Percentiles rank a stretch among this genome's conserved stretches.
Conservation (phyloP, 2,329 filamentous ascomycete genomes). For the Penicillium sp. region DNA sequence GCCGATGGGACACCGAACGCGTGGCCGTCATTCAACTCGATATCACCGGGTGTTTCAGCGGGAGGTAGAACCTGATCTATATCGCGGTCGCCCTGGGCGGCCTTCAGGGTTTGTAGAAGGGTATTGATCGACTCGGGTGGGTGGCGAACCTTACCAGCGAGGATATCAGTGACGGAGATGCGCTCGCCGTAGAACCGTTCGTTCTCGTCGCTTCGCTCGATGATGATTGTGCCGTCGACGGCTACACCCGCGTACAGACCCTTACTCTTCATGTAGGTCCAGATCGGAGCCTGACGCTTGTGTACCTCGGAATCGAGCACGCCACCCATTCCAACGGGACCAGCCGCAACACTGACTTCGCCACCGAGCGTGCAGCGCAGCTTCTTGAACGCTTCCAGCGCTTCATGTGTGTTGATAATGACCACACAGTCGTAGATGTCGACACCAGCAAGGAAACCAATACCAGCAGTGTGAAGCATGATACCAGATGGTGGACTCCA, state of each 20-base stretch:
- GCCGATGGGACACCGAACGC: conserved; percentile 74
- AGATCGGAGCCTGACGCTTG: conserved; percentile 69
- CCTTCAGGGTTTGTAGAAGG: conserved; percentile 80
- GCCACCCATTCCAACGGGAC: conserved; percentile 75
- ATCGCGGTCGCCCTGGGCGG: conserved; percentile 79
- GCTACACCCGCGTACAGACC: conserved; percentile 86
- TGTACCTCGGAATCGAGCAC: conserved; percentile 69
- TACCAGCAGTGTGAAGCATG: conserved; percentile 81
- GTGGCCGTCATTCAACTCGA: conserved; percentile 48
- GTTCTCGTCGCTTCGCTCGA: conserved; percentile 86
- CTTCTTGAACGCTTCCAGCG: conserved; percentile 79
- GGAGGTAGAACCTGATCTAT: conserved; percentile 65
- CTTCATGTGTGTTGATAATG: conserved; percentile 83
- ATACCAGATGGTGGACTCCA: conserved; percentile 93
- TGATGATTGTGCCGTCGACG: conserved; percentile 82
- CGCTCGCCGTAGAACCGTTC: conserved; percentile 76
- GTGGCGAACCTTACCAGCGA: conserved; percentile 60
- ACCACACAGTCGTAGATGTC: conserved; percentile 96
- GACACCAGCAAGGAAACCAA: conserved; percentile 87
- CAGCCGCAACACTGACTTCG: conserved; percentile 73
- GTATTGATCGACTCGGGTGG: conserved; percentile 58
- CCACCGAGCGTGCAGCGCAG: conserved; percentile 77
- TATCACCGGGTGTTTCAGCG: conserved; percentile 75
- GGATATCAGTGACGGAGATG: conserved; percentile 62
- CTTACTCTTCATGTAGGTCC: conserved; percentile 84